Evolutionary conservation across 2,329 filamentous ascomycete genomes (phyloP), one percentile per base, ranked within the genome.

Genomic region (Colletotrichum coccodes): DNA sequence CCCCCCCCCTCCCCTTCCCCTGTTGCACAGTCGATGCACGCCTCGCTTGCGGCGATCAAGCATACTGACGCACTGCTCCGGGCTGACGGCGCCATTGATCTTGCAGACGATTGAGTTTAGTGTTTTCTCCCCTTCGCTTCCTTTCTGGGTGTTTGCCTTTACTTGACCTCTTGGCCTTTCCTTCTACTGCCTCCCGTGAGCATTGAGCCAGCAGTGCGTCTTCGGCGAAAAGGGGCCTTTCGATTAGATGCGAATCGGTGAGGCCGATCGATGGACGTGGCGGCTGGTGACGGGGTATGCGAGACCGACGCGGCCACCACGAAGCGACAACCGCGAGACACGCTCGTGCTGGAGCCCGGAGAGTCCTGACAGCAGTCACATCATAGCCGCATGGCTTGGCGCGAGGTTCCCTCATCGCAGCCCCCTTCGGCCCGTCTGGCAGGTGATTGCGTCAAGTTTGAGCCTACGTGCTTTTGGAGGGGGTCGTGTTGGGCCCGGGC

Each of bases 41-140:
- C 47, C 21, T 34, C 50, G 23, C n/a, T n/a, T n/a, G n/a, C n/a
- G n/a, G n/a, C n/a, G n/a, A n/a, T n/a, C n/a, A n/a, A n/a, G n/a
- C n/a, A n/a, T n/a, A n/a, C n/a, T n/a, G n/a, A 61, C 47, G n/a
- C 23, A 23, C 18, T 38, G 28, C 28, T 23, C 36, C 12, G 21
- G 23, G 56, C 53, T 44, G 36, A 21, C 23, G 18, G 23, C 23
- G 21, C 23, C 26, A 16, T 30, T 38, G 52, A 58, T 64, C n/a
- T 58, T 63, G 60, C 53, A 49, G 44, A 47, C n/a, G 21, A 64
- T 54, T 64, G 53, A 49, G 42, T 42, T 52, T 34, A n/a, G 5
- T 8, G 34, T 34, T 28, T 56, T 16, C 49, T 30, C 38, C 21
- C 40, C 21, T 26, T 18, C 23, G 18, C 56, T 47, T 11, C 42